Evolutionary conservation across 2,329 filamentous ascomycete species (phyloP), one percentile per base, ranked within the genome.

Genomic region (Fusarium compactum): DNA sequence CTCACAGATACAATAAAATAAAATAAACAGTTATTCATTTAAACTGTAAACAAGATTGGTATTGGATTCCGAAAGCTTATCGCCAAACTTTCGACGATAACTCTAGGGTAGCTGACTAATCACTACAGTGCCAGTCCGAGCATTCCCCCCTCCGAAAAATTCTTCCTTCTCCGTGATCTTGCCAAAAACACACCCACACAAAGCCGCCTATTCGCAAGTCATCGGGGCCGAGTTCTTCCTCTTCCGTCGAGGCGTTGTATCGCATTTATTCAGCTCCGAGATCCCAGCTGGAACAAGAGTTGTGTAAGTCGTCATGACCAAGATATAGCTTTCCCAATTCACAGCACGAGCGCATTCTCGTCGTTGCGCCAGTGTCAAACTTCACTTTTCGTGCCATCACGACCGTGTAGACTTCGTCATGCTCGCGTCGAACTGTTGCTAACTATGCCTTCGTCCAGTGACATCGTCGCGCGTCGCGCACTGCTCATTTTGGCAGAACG

Each of bases 141-240:
- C 58, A 69, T 69, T 76, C 71, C 58, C 53, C 38, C 51, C 61
- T 70, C 76, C 74, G 77, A 78, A 78, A 79, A 78, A 78, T 78
- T 79, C 74, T 79, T 78, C 76, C 77, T 75, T 74, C 76, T 79
- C 77, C 78, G 76, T 77, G 71, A 74, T 74, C 69, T 71, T 69
- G 70, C 70, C 72, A 77, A 78, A 69, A 79, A 79, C 76, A 79
- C 76, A 78, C 75, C 71, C 77, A 77, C 74, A 76, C 73, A 72
- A 73, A 68, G 66, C 56, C 65, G 74, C 72, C 62, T 78, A 76
- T 58, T 62, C 55, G 55, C 70, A 70, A 70, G 71, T 75, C 73
- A 61, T 76, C 73, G 73, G 73, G 68, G 76, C 78, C 78, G 81
- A 82, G 81, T 83, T 83, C 81, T 83, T 83, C 82, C 82, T 83